Evolutionary conservation across 208 protist species (phyloP).

Genomic region (Trypanosoma melophagium): DNA sequence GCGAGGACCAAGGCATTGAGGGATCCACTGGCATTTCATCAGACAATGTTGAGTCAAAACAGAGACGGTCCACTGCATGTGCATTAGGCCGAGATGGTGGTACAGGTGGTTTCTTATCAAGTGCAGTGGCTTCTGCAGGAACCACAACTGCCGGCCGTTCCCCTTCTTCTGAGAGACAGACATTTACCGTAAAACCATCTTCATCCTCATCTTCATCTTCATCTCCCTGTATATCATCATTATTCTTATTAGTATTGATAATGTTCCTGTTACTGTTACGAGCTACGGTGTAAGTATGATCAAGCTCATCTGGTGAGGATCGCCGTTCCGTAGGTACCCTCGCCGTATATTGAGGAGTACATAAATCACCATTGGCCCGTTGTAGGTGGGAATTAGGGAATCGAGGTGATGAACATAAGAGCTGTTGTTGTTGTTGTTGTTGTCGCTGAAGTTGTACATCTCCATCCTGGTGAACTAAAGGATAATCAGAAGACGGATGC

Average conservation of each 20-base stretch:
- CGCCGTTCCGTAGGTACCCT: not conserved
- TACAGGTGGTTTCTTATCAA: slow-evolving; percentile 16
- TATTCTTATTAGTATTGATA: not conserved
- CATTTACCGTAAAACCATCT: slow-evolving; percentile 31
- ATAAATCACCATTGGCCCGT: not conserved
- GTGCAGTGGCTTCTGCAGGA: slow-evolving; percentile 10
- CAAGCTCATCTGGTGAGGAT: not conserved
- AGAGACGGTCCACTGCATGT: slow-evolving; percentile 24
- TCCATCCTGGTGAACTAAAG: too few relatives aligned
- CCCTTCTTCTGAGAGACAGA: slow-evolving; percentile 20
- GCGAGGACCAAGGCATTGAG: not conserved
- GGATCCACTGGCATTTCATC: not conserved
- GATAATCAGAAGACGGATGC: not conserved
- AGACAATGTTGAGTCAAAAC: slow-evolving; percentile 14
- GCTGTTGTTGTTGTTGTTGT: not conserved
- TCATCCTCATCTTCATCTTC: slow-evolving; percentile 33
- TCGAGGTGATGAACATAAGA: slow-evolving; percentile 1
- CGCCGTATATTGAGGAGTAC: not conserved
- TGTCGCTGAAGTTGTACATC: not conserved
- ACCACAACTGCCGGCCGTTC: slow-evolving; percentile 20
- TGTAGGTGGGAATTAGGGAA: not conserved
- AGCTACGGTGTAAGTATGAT: not conserved
- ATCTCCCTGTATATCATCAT: slow-evolving; percentile 2
- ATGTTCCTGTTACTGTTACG: not conserved
- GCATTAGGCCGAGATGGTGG: not conserved